A percentile compares a stretch with the other conserved stretches of the same genome.
Conservation (phyloP, 2,329 filamentous ascomycete species). For the Phaeosphaeriaceae sp. region DNA sequence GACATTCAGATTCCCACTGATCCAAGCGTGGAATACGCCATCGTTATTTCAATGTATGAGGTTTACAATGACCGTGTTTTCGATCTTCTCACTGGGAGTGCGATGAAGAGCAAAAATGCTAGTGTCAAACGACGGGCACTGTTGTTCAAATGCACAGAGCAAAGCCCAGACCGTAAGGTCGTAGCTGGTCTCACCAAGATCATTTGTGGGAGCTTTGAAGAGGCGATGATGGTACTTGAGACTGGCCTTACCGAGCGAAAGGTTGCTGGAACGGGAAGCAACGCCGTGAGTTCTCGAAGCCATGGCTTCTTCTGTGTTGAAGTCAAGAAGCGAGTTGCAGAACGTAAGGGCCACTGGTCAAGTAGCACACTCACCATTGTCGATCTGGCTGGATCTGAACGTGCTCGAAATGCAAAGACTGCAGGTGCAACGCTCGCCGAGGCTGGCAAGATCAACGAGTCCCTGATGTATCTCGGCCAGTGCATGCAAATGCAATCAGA, state of each 20-base stretch:
- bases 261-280: conserved; percentile 89
- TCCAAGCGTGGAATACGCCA: conserved; percentile 76
- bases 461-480: conserved; percentile 96
- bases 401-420: conserved; percentile 91
- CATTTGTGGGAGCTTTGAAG: conserved; percentile 79
- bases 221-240: conserved; percentile 89
- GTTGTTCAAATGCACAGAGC: conserved; percentile 90
- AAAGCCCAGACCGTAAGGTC: conserved; percentile 88
- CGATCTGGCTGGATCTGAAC: conserved; percentile 91
- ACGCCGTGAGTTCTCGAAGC: conserved; percentile 88
- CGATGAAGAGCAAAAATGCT: conserved; percentile 60
- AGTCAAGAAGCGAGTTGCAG: conserved; percentile 77
- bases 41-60: conserved; percentile 97
- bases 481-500: conserved; percentile 96
- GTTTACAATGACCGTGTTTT: conserved; percentile 99
- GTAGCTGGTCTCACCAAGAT: conserved; percentile 92
- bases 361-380: conserved; percentile 85
- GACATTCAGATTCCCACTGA: conserved; percentile 72
- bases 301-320: conserved; percentile 97
- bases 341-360: conserved; percentile 68
- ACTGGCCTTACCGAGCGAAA: conserved; percentile 85
- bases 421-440: conserved; percentile 90
- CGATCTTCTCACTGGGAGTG: conserved; percentile 76
- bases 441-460: conserved; percentile 98
- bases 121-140: conserved; percentile 73